Conservation (phyloP, 768 basidiomycete genomes). For the Leccinellum luteum region DNA sequence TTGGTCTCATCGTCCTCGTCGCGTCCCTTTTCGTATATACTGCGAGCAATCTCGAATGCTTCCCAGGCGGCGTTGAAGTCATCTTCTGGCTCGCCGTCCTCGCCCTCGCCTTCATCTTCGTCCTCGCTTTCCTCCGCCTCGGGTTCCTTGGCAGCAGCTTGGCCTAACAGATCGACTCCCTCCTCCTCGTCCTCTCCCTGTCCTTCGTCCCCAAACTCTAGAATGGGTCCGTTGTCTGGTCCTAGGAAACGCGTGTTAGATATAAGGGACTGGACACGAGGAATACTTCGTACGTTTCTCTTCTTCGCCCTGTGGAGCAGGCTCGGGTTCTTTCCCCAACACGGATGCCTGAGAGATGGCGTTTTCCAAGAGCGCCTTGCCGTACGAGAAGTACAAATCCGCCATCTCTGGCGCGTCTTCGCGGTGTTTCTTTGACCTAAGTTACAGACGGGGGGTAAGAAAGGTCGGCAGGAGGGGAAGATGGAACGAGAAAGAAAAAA, state of each 20-base stretch:
- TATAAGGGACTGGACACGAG: no score
- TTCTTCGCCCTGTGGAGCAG: conserved; percentile 40
- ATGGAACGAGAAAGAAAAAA: neutral
- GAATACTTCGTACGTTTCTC: conserved; percentile 33
- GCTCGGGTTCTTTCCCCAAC: conserved; percentile 79
- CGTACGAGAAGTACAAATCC: conserved; percentile 87
- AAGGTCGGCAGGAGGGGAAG: neutral
- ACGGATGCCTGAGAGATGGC: conserved; percentile 84
- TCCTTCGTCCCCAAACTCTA: conserved; percentile 82
- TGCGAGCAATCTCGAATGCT: conserved; percentile 89
- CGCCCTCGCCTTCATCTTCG: conserved; percentile 53
- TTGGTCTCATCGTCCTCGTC: conserved; percentile 57
- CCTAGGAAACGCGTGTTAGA: conserved; percentile 21
- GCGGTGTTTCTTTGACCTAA: conserved; percentile 68
- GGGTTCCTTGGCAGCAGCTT: conserved; percentile 49
- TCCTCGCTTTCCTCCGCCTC: conserved; percentile 54
- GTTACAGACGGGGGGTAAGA: neutral
- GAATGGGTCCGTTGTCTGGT: conserved; percentile 51
- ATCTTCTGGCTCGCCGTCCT: conserved; percentile 71
- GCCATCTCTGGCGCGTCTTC: conserved; percentile 84
- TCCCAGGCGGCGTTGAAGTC: conserved; percentile 99
- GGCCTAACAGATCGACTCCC: conserved; percentile 63
- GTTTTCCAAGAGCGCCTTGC: conserved; percentile 90
- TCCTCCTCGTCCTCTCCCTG: conserved; percentile 57
- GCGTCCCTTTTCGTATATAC: conserved; percentile 73